A percentile compares a stretch with the other conserved stretches of the same genome.
phyloP scores from a whole-genome alignment of 2,329 filamentous ascomycete species.

The Venturia carpophila region DNA sequence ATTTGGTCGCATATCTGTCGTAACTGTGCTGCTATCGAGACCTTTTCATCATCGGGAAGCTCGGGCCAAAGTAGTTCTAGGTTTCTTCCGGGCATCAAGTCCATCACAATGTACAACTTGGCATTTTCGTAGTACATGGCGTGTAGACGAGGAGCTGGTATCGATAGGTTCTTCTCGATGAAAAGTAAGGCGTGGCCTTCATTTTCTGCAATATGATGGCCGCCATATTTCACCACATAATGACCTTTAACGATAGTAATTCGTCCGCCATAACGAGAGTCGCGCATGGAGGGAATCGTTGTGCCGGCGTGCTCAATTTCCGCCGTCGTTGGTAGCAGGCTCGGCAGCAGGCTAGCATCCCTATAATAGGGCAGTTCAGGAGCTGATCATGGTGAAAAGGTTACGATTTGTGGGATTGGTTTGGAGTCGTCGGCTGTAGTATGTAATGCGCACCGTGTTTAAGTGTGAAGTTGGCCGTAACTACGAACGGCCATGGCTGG shows the following conservation, averaged over 20 bases:
- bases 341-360: not conserved
- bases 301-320: conserved; percentile 3
- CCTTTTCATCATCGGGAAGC: conserved; percentile 6
- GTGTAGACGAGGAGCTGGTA: conserved; percentile 9
- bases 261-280: conserved; percentile 12
- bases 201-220: conserved; percentile 6
- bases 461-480: not conserved
- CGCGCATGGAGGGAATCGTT: not conserved
- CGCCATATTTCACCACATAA: conserved; percentile 11
- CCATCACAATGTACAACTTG: conserved; percentile 12
- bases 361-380: not conserved
- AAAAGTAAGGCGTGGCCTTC: conserved; percentile 12
- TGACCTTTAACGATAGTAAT: conserved; percentile 4
- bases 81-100: conserved; percentile 10
- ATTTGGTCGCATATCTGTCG: conserved; percentile 12
- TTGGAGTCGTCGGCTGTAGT: not conserved
- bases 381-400: not conserved
- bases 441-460: not conserved
- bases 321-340: not conserved
- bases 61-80: conserved; percentile 6
- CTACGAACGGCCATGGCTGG: no score
- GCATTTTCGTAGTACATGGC: conserved; percentile 2
- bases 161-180: conserved; percentile 12
- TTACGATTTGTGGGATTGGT: not conserved
- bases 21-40: conserved; percentile 1